These are phyloP conservation scores for Zygotorulaspora chibaensis DNA, from an alignment of 805 yeast species.

Conservation along the genomic window DNA sequence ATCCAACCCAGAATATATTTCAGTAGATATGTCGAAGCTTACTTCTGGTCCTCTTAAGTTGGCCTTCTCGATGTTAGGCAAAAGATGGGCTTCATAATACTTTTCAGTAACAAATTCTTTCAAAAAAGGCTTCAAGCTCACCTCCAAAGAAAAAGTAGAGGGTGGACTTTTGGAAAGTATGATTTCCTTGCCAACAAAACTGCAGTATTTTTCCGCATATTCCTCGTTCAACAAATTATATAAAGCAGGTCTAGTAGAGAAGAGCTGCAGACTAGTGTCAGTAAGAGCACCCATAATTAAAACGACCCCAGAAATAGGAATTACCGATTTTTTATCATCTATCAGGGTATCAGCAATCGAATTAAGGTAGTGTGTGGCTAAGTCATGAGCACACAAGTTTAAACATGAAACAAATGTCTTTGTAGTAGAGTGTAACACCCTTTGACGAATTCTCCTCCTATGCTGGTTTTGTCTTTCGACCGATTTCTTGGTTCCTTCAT, in stretches of 20 bases:
- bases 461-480: constrained; percentile 36
- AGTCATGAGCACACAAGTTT: constrained; percentile 18
- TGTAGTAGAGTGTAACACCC: constrained; percentile 33
- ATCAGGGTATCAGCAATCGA: constrained; percentile 14
- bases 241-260: constrained; percentile 22
- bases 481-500: constrained; percentile 20
- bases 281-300: constrained; percentile 39
- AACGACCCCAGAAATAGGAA: constrained; percentile 36
- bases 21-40: constrained; percentile 54
- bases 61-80: constrained; percentile 69
- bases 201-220: constrained; percentile 19
- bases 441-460: constrained; percentile 37
- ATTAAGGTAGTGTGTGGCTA: constrained; percentile 10
- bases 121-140: constrained; percentile 44
- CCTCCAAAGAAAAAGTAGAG: constrained; percentile 39
- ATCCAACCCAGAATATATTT: constrained; percentile 36
- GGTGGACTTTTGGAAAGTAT: constrained; percentile 46
- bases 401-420: constrained; percentile 22
- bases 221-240: constrained; percentile 20
- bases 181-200: constrained; percentile 38
- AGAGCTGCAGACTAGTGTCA: constrained; percentile 23
- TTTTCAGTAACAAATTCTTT: constrained; percentile 40
- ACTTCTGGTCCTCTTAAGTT: constrained; percentile 74
- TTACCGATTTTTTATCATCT: constrained; percentile 18
- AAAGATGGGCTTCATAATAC: constrained; percentile 38